phyloP scores from a whole-genome alignment of 805 yeast genomes.

The Lipomyces kockii region DNA sequence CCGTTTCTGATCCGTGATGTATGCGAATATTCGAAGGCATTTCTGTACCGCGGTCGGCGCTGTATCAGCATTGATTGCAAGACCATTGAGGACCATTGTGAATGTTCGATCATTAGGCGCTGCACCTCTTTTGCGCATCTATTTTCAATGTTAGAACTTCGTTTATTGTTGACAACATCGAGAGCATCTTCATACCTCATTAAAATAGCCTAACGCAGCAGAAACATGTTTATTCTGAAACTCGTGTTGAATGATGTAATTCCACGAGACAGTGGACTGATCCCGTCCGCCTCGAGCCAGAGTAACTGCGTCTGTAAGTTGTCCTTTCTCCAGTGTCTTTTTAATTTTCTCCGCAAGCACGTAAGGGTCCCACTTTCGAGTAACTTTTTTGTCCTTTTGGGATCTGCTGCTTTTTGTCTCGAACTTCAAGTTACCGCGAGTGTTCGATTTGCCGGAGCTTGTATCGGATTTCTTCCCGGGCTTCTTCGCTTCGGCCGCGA shows the following conservation, averaged over 20 bases:
- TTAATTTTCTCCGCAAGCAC: conserved; percentile 10
- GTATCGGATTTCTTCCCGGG: not conserved
- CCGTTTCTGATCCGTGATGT: not conserved
- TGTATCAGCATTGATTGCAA: conserved; percentile 16
- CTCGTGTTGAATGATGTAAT: conserved; percentile 16
- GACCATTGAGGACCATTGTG: conserved; percentile 27
- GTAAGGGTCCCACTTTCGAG: conserved; percentile 42
- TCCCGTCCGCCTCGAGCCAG: conserved; percentile 20
- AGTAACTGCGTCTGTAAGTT: conserved; percentile 10
- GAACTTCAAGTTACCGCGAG: no score
- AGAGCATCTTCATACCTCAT: conserved; percentile 13
- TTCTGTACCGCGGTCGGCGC: conserved; percentile 16
- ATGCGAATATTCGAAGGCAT: conserved; percentile 13
- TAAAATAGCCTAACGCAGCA: conserved; percentile 16
- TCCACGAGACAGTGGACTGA: conserved; percentile 30
- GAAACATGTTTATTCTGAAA: conserved; percentile 13
- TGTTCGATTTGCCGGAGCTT: no score
- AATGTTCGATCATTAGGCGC: conserved; percentile 24
- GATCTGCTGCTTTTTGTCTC: conserved; percentile 8
- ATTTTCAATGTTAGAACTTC: not conserved
- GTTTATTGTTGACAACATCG: not conserved
- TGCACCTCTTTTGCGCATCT: conserved; percentile 27
- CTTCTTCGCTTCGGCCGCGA: not conserved
- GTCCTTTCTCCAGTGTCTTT: not conserved
- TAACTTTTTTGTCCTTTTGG: conserved; percentile 51